phyloP scores from a whole-genome alignment of 768 basidiomycete species.

The Rhodocollybia butyracea region DNA sequence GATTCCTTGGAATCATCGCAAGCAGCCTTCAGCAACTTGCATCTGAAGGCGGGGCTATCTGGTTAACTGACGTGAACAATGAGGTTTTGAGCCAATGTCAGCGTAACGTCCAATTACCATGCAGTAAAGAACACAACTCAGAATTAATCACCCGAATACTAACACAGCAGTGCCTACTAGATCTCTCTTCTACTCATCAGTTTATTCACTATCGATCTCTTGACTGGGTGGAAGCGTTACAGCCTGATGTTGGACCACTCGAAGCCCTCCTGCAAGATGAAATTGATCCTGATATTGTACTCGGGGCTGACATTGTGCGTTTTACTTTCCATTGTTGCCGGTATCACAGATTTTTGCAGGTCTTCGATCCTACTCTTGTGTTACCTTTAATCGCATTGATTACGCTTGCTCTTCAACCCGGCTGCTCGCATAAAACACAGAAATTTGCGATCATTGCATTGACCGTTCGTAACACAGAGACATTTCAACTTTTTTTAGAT shows the following conservation, averaged over 20 bases:
- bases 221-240: constrained; percentile 67
- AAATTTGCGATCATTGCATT: constrained; percentile 45
- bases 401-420: constrained; percentile 35
- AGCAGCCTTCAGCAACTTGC: constrained; percentile 49
- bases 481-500: constrained; percentile 42
- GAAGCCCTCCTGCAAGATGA: constrained; percentile 36
- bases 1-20: constrained; percentile 68
- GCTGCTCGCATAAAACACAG: constrained; percentile 8
- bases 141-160: background rate
- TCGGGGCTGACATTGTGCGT: constrained; percentile 70
- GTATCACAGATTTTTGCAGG: constrained; percentile 32
- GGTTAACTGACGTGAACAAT: constrained; percentile 65
- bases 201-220: constrained; percentile 42
- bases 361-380: constrained; percentile 65
- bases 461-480: constrained; percentile 55
- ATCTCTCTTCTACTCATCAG: constrained; percentile 50
- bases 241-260: constrained; percentile 21
- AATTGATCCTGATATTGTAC: constrained; percentile 50
- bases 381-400: constrained; percentile 53
- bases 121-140: constrained; percentile 45
- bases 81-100: constrained; percentile 59
- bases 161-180: constrained; percentile 27
- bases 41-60: constrained; percentile 21
- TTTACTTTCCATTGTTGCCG: background rate
- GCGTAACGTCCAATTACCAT: constrained; percentile 56